A percentile compares a stretch with the other conserved stretches of the same genome.
phyloP scores from a whole-genome alignment of 306 rosid species.

The Sesbania bispinosa region DNA sequence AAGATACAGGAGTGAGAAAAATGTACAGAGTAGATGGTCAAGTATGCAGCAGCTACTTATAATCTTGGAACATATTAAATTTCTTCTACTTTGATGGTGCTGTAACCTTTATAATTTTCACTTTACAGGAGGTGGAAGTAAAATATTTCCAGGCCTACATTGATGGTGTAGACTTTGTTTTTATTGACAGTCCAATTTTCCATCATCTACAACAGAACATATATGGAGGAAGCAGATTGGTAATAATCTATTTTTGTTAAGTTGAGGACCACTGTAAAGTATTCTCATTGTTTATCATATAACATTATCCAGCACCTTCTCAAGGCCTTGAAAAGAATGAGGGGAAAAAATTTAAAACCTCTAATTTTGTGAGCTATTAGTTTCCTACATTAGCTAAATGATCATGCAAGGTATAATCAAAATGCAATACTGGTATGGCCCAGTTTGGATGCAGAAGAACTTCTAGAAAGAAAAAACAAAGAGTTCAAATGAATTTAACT shows the following conservation, averaged over 20 bases:
- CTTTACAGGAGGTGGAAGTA: conserved; percentile 67
- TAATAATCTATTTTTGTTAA: conserved; percentile 24
- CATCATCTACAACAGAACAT: conserved; percentile 44
- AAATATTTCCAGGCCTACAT: conserved; percentile 57
- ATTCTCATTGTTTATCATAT: not conserved
- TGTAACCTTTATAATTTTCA: conserved; percentile 19
- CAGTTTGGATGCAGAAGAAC: too few relatives aligned
- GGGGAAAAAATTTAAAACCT: not conserved
- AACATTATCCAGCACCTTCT: not conserved
- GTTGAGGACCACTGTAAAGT: conserved; percentile 20
- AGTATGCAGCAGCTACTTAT: conserved; percentile 36
- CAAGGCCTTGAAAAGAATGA: not conserved
- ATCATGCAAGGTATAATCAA: not conserved
- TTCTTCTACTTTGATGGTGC: not conserved
- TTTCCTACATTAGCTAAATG: not conserved
- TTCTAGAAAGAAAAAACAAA: too few relatives aligned
- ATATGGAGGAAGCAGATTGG: conserved; percentile 72
- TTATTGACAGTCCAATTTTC: conserved; percentile 51
- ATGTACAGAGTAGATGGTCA: conserved; percentile 54
- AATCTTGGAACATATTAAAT: not conserved
- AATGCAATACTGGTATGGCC: not conserved
- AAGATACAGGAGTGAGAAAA: conserved; percentile 55
- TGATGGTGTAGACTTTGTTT: conserved; percentile 86
- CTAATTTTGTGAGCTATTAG: not conserved
- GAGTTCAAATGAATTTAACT: too few relatives aligned